Evolutionary conservation across 805 yeast genomes (phyloP).

Genomic region (Nakazawaea molendinolei): DNA sequence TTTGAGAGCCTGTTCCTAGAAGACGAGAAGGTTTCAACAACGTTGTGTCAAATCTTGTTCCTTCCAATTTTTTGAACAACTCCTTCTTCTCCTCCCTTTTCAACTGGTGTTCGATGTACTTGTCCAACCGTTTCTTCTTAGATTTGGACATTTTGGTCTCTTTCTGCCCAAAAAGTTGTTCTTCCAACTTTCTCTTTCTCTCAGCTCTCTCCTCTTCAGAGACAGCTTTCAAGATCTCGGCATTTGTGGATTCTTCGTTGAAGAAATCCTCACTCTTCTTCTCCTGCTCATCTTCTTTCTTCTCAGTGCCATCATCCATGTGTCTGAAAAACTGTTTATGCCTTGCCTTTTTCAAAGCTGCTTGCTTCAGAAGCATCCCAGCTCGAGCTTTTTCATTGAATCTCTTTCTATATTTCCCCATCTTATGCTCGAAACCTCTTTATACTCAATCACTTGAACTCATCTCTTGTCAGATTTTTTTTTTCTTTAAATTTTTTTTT

Average conservation of each 20-base stretch:
- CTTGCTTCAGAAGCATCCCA: conserved; percentile 77
- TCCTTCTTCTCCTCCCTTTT: conserved; percentile 82
- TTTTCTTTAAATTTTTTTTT: conserved; percentile 3
- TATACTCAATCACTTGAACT: conserved; percentile 15
- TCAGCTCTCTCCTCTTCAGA: conserved; percentile 55
- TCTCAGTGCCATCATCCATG: conserved; percentile 31
- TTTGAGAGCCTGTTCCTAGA: conserved; percentile 68
- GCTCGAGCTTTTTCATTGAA: conserved; percentile 82
- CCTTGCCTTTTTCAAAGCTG: conserved; percentile 57
- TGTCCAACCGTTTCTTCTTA: conserved; percentile 76
- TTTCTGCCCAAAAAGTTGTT: conserved; percentile 49
- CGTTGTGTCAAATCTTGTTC: conserved; percentile 64
- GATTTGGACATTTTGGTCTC: conserved; percentile 66
- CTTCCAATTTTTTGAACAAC: conserved; percentile 64
- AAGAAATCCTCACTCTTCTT: conserved; percentile 13
- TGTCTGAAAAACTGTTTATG: conserved; percentile 61
- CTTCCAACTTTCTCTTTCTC: conserved; percentile 58
- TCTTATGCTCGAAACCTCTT: conserved; percentile 19
- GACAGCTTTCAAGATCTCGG: conserved; percentile 56
- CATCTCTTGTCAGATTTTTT: background rate
- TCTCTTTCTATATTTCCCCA: conserved; percentile 80
- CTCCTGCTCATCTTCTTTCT: conserved; percentile 13
- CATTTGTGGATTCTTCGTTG: conserved; percentile 42
- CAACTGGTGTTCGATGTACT: conserved; percentile 86
- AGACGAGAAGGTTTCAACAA: conserved; percentile 65